These are phyloP conservation scores for Aspergillus funiculosus DNA, from an alignment of 495 filamentous ascomycete species.

Conservation along the genomic window DNA sequence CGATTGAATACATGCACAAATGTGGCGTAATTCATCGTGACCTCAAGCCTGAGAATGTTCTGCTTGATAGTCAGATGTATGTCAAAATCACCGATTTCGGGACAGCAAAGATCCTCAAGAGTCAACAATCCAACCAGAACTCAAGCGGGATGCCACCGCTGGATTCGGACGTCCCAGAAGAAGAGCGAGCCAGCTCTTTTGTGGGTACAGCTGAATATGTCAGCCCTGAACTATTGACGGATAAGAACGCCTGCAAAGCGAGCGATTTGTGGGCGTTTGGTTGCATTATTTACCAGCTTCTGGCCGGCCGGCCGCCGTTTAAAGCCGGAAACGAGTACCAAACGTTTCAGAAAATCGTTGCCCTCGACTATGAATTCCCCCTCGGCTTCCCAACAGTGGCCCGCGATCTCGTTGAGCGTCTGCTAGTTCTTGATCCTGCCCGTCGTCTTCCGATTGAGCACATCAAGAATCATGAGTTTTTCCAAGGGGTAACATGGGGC, in stretches of 20 bases:
- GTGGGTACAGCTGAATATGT: slow-evolving; percentile 99
- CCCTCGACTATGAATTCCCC: slow-evolving; percentile 89
- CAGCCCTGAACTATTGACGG: slow-evolving; percentile 87
- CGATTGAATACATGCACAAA: slow-evolving; percentile 97
- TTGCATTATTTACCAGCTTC: slow-evolving; percentile 97
- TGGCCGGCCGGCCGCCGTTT: slow-evolving; percentile 91
- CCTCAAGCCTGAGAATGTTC: slow-evolving; percentile 94
- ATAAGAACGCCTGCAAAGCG: slow-evolving; percentile 96
- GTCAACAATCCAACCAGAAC: slow-evolving; percentile 47
- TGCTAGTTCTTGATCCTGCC: slow-evolving; percentile 84
- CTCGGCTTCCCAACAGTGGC: slow-evolving; percentile 82
- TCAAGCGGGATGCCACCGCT: slow-evolving; percentile 43
- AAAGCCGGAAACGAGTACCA: slow-evolving; percentile 96
- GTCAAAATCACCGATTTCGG: slow-evolving; percentile 99
- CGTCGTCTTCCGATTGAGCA: slow-evolving; percentile 89
- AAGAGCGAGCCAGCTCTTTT: slow-evolving; percentile 82
- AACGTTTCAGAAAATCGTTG: slow-evolving; percentile 97
- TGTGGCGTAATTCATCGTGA: slow-evolving; percentile 95
- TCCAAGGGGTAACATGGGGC: slow-evolving; percentile 84
- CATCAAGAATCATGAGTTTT: slow-evolving; percentile 96
- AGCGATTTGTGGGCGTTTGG: slow-evolving; percentile 99
- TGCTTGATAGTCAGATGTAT: slow-evolving; percentile 91
- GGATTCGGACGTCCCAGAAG: slow-evolving; percentile 54
- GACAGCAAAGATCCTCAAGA: slow-evolving; percentile 85
- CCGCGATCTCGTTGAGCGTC: slow-evolving; percentile 84